Evolutionary conservation across 164 flowering plant genomes (phyloP).

Genomic region (Chimonanthus salicifolius): DNA sequence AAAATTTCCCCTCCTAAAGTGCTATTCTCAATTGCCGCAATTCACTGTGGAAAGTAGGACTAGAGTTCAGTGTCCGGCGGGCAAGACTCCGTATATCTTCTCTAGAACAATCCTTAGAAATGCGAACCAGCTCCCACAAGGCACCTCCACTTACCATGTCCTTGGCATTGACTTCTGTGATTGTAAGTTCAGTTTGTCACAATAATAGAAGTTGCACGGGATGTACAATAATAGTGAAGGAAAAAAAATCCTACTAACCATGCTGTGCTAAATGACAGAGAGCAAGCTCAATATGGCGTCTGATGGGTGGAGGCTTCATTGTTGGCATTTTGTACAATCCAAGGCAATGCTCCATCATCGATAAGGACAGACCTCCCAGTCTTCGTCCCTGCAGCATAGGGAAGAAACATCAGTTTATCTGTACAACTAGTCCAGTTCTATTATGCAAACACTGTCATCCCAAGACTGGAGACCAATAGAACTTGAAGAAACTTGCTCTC

Average conservation of each 20-base stretch:
- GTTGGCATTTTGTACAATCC: slow-evolving; percentile 92
- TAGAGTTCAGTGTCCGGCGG: slow-evolving; percentile 49
- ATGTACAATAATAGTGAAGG: not conserved
- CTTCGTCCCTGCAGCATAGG: slow-evolving; percentile 43
- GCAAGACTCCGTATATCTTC: slow-evolving; percentile 87
- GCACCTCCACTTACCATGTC: slow-evolving; percentile 90
- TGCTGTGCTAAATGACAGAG: slow-evolving; percentile 95
- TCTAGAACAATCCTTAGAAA: slow-evolving; percentile 77
- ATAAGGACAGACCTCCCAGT: slow-evolving; percentile 70
- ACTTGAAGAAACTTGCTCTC: not conserved
- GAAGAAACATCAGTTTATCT: not conserved
- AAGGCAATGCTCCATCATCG: slow-evolving; percentile 88
- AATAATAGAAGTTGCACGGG: not conserved
- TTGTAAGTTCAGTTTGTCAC: not conserved
- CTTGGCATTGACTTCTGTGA: slow-evolving; percentile 73
- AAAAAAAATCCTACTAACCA: slow-evolving; percentile 30
- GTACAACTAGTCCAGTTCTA: not conserved
- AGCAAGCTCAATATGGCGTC: slow-evolving; percentile 91
- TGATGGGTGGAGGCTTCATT: slow-evolving; percentile 79
- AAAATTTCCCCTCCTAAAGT: slow-evolving; percentile 2
- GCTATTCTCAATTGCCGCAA: slow-evolving; percentile 56
- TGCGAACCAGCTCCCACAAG: slow-evolving; percentile 88
- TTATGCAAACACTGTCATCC: not conserved
- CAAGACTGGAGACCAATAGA: not conserved
- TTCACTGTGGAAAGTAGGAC: slow-evolving; percentile 69